Base-by-base conservation (phyloP, 148 eudicot genomes). In the Suaeda aralocaspica region DNA sequence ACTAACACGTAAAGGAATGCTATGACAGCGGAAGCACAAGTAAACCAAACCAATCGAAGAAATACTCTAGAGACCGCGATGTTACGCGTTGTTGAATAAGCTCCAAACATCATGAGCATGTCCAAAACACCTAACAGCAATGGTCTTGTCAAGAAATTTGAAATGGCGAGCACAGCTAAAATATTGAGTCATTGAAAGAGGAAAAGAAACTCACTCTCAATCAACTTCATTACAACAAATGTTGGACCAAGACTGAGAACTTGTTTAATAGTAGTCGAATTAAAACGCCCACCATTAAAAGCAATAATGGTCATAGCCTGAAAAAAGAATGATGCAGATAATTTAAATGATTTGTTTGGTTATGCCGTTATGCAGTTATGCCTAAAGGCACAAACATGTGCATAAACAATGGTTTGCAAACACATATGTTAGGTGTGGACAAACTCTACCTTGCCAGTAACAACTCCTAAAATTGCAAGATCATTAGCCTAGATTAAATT, bases 241-340 rank as follows among this genome's bases (percentile, higher is more conserved):
- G 99, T 91, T 44, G 99, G 99, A 68, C 97, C 99, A 67, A 95
- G 93, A 85, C 99, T 95, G 22, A 95, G 90, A 70, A 89, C 81
- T 84, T 83, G 87, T 67, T 80, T 82, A 28, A 91, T 73, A 55
- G 89, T 83, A 68, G 73, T 82, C 7, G 86, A 70, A 74, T 79
- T 36, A 64, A 91, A 9, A 18, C 22, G 25, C 9, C 84, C 91
- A 49, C 73, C 22, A 55, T 87, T 82, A 72, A 95, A 91, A 36
- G 92, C 99, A 81, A 95, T 57, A 64, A 95, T 83, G 31, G 90
- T 72, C 26, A 95, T 84, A 42, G 83, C 99, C 99, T 95, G 84
- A 60, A 73, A 67, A 70, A 57, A 62, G 67, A 39, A 65, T 21
- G 22, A 41, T 30, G n/a, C 46, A 76, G 62, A 30, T 29, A 30